Conservation (phyloP, 176 grass and related monocot genomes). For the Microstegium vimineum region DNA sequence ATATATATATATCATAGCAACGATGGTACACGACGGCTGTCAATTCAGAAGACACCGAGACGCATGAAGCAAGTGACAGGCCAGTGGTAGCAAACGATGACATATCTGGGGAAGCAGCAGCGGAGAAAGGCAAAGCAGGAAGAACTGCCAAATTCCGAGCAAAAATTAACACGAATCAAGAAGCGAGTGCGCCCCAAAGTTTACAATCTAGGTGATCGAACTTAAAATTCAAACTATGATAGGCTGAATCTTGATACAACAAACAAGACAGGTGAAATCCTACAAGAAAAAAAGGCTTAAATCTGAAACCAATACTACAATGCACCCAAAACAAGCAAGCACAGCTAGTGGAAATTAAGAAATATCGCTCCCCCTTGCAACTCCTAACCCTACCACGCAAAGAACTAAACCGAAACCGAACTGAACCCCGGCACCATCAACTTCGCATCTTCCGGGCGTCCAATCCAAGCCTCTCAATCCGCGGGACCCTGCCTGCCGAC, state of each 20-base stretch:
- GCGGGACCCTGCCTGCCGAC: not conserved
- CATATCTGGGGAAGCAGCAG: not conserved
- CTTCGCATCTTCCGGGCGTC: not conserved
- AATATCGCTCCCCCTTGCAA: not conserved
- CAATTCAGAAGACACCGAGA: not conserved
- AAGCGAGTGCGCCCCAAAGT: not conserved
- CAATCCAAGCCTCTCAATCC: not conserved
- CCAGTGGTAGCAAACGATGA: not conserved
- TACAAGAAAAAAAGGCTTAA: not conserved
- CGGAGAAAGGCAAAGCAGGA: not conserved
- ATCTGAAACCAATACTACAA: constrained; percentile 22
- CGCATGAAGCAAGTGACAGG: constrained; percentile 12
- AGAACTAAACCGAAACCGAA: not conserved
- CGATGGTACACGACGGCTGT: constrained; percentile 7
- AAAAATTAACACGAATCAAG: not conserved
- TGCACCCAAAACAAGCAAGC: constrained; percentile 12
- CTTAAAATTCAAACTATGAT: not conserved
- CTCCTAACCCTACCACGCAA: not conserved
- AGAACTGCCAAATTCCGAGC: not conserved
- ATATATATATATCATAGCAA: not conserved
- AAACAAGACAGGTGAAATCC: not conserved
- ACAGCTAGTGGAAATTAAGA: not conserved
- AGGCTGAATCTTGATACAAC: not conserved
- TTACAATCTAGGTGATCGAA: not conserved
- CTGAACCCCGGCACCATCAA: constrained; percentile 9